Base-by-base conservation (phyloP, 2,329 filamentous ascomycete genomes). In the Aspergillus sergii region DNA sequence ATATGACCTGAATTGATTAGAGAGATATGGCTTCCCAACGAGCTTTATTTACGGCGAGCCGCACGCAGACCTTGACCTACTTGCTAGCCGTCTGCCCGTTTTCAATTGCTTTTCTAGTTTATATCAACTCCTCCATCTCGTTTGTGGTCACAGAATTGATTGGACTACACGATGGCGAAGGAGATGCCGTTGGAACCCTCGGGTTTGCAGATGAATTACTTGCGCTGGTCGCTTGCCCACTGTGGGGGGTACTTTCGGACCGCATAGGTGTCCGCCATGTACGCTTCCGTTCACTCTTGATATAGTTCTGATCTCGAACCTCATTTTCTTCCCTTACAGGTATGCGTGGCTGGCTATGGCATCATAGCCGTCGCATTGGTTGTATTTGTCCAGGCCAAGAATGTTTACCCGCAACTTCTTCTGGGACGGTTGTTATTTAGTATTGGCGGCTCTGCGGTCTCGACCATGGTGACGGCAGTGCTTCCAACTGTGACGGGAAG, bases 381-480 rank as follows among this genome's bases (percentile, higher is more conserved):
- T 53, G 76, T 93, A 16, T 92, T 97, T 72, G 94, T 97, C 30
- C 92, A 96, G 83, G 92, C 92, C 32, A 85, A 83, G 69, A 93
- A 94, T 78, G 88, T 97, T 10, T 97, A 97, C 78, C 94, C 95
- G 11, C 90, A 96, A 76, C 82, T 99, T 69, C 81, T 98, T 60
- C 81, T 97, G 48, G 93, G 91, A 60, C 86, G 95, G 68, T 82
- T 98, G 57, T 82, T 96, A 60, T 99, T 99, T 79, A 95, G 94
- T 68, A 71, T 97, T 21, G 95, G 95, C 28, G 95, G 92, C 23
- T 93, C 94, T n/a, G 95, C 94, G 26, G 89, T 91, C 84, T 94
- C 93, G 16, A 98, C 95, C 1, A 99, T 99, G 95, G 95, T 99
- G 23, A 98, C 95, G 10, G 95, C 95, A 4, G 93, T 96, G 53